phyloP scores from a whole-genome alignment of 139 green algal species.

The Mychonastes homosphaera region DNA sequence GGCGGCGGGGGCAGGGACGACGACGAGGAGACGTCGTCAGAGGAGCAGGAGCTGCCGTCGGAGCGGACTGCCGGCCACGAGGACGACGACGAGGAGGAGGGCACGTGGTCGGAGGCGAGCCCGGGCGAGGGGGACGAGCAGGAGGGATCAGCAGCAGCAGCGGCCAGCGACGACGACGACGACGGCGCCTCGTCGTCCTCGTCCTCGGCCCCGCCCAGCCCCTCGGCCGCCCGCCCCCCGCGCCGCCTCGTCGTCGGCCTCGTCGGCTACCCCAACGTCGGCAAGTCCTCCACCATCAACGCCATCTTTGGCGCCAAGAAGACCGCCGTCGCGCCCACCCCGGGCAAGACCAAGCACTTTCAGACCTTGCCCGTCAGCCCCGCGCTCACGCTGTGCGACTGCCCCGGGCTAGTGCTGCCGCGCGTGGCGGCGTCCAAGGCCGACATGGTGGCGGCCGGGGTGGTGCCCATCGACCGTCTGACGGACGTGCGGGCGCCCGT shows the following conservation, averaged over 20 bases:
- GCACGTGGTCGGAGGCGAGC: too few relatives aligned
- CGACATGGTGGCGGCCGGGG: slow-evolving; percentile 93
- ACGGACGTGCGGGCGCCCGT: slow-evolving; percentile 77
- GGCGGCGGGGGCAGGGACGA: slow-evolving; percentile 5
- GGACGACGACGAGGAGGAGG: too few relatives aligned
- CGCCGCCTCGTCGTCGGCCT: slow-evolving; percentile 65
- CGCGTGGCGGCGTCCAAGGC: slow-evolving; percentile 75
- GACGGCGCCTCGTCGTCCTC: too few relatives aligned
- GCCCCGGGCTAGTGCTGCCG: slow-evolving; percentile 88
- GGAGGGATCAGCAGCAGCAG: too few relatives aligned
- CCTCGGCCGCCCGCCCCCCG: too few relatives aligned
- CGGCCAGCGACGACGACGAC: too few relatives aligned
- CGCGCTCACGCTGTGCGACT: slow-evolving; percentile 76
- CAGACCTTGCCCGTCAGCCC: slow-evolving; percentile 84
- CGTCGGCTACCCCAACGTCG: slow-evolving; percentile 98
- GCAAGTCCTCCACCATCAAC: slow-evolving; percentile 85
- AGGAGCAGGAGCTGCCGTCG: too few relatives aligned
- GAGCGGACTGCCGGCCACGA: too few relatives aligned
- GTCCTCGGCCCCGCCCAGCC: too few relatives aligned
- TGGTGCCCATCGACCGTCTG: slow-evolving; percentile 93
- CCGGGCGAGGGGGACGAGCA: too few relatives aligned
- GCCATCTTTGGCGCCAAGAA: slow-evolving; percentile 93
- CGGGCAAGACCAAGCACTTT: slow-evolving; percentile 99
- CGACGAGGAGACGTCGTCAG: neutral
- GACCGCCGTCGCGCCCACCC: slow-evolving; percentile 86